These are phyloP conservation scores for Camelina laxa DNA, from an alignment of 345 rosid species.

Conservation along the genomic window DNA sequence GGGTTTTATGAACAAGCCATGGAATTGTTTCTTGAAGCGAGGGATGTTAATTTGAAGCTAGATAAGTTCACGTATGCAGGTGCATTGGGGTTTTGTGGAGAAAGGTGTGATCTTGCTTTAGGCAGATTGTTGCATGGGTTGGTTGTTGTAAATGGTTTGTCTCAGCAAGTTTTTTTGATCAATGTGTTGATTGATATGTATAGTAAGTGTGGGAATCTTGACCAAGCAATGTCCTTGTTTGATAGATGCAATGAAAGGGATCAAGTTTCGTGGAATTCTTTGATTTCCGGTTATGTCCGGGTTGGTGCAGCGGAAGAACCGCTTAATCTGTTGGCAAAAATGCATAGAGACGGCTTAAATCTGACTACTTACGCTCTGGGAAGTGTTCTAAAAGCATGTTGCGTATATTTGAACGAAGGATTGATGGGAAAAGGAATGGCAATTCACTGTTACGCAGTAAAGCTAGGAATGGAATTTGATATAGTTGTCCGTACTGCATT, in stretches of 20 bases:
- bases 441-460: slow-evolving; percentile 50
- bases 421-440: slow-evolving; percentile 46
- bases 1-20: slow-evolving; percentile 44
- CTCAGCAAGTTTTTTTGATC: slow-evolving; percentile 34
- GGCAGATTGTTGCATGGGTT: slow-evolving; percentile 55
- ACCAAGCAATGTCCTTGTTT: slow-evolving; percentile 53
- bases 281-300: slow-evolving; percentile 55
- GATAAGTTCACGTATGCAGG: slow-evolving; percentile 60
- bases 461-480: slow-evolving; percentile 53
- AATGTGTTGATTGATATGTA: slow-evolving; percentile 58
- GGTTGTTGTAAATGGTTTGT: slow-evolving; percentile 48
- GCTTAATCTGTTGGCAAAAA: slow-evolving; percentile 45
- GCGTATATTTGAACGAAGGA: slow-evolving; percentile 37
- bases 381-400: slow-evolving; percentile 56
- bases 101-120: slow-evolving; percentile 47
- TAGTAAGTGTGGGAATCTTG: slow-evolving; percentile 50
- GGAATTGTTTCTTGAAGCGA: slow-evolving; percentile 48
- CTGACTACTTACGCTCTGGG: slow-evolving; percentile 52
- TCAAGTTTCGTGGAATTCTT: slow-evolving; percentile 57
- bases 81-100: slow-evolving; percentile 49
- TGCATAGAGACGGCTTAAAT: slow-evolving; percentile 50
- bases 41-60: slow-evolving; percentile 44
- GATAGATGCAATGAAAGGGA: slow-evolving; percentile 49
- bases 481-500: slow-evolving; percentile 57
- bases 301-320: slow-evolving; percentile 49